Evolutionary conservation across 2,329 filamentous ascomycete species (phyloP).

Genomic region (Fusarium protoensiforme): DNA sequence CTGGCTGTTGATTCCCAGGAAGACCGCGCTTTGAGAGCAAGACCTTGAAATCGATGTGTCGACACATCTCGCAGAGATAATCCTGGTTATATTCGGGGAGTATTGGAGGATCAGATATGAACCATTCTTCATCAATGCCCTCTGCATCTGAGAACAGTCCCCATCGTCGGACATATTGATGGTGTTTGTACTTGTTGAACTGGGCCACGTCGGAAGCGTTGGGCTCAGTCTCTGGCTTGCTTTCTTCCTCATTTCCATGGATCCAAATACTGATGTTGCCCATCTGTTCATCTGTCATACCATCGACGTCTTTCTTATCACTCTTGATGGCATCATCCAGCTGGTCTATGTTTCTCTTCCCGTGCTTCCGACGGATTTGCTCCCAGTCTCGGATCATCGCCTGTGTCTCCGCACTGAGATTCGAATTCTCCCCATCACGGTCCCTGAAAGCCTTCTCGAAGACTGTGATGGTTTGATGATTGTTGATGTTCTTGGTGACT

Average conservation of each 20-base stretch:
- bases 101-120: not conserved
- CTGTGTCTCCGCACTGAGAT: not conserved
- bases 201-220: not conserved
- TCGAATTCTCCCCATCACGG: not conserved
- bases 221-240: not conserved
- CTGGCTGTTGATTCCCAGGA: slow-evolving; percentile 15
- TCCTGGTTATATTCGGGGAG: not conserved
- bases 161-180: slow-evolving; percentile 17
- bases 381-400: slow-evolving; percentile 13
- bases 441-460: not conserved
- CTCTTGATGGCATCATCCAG: not conserved
- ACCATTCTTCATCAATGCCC: slow-evolving; percentile 23
- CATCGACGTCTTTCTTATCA: not conserved
- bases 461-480: slow-evolving; percentile 3
- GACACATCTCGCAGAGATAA: slow-evolving; percentile 24
- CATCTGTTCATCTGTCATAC: slow-evolving; percentile 10
- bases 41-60: slow-evolving; percentile 9
- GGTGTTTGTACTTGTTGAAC: slow-evolving; percentile 19
- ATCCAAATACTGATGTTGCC: slow-evolving; percentile 7
- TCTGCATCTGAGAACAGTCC: slow-evolving; percentile 8
- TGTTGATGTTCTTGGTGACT: slow-evolving; percentile 1
- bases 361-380: not conserved
- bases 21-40: slow-evolving; percentile 6
- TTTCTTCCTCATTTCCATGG: not conserved
- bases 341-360: not conserved